A percentile compares a stretch with the other conserved stretches of the same genome.
These are phyloP conservation scores for Eudorina sp. DNA, from an alignment of 139 green algal genomes.

Conservation along the genomic window DNA sequence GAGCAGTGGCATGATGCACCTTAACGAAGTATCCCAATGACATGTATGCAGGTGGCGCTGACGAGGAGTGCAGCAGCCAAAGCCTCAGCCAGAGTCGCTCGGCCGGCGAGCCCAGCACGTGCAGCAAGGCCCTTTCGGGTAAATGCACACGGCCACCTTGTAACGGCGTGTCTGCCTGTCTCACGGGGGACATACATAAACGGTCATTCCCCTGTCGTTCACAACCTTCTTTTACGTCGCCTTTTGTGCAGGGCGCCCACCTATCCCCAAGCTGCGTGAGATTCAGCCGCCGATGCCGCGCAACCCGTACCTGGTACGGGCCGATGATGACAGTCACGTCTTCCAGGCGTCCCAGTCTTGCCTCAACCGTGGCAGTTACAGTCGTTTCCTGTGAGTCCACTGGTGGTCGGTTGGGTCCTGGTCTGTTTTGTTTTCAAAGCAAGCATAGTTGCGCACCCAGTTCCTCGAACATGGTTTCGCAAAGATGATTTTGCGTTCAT, in stretches of 20 bases:
- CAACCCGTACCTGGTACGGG: slow-evolving; percentile 52
- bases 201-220: no score
- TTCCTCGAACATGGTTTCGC: no score
- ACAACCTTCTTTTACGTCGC: no score
- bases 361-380: slow-evolving; percentile 36
- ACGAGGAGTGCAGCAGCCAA: slow-evolving; percentile 61
- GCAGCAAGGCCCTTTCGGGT: slow-evolving; percentile 56
- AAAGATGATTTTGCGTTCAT: no score
- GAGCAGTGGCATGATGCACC: no score
- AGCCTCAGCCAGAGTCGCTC: slow-evolving; percentile 58
- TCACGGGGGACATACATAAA: no score
- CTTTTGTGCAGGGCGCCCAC: slow-evolving; percentile 24
- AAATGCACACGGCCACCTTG: no score
- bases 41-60: not conserved
- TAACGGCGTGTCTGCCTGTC: no score
- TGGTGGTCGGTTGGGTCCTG: not conserved
- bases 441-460: not conserved
- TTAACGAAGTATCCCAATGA: not conserved
- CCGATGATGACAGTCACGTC: slow-evolving; percentile 34
- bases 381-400: slow-evolving; percentile 49
- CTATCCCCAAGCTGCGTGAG: slow-evolving; percentile 30
- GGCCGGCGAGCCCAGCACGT: slow-evolving; percentile 56
- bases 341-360: slow-evolving; percentile 41
- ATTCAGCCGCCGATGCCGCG: slow-evolving; percentile 52
- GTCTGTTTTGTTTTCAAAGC: not conserved